Conservation (phyloP, 805 yeast genomes). For the Blastobotrys americana region DNA sequence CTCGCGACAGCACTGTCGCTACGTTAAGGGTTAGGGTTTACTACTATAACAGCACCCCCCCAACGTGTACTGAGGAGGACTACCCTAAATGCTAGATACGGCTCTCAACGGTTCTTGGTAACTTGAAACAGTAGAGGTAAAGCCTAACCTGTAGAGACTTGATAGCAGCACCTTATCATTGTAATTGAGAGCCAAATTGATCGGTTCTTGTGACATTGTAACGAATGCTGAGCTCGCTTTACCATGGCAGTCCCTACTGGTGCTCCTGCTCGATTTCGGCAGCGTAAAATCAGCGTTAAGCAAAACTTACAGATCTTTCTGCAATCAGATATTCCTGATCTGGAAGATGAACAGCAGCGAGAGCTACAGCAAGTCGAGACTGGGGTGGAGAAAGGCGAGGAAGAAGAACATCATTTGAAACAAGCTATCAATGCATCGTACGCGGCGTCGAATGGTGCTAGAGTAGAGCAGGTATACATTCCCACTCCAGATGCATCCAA, state of each 20-base stretch:
- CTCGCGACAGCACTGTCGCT: too few species aligned
- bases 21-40: too few species aligned
- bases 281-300: constrained; percentile 88
- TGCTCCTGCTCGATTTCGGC: constrained; percentile 66
- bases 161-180: too few species aligned
- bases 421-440: constrained; percentile 79
- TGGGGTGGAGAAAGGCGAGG: constrained; percentile 97
- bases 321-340: constrained; percentile 73
- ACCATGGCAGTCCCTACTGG: background rate
- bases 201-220: too few species aligned
- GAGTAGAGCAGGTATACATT: constrained; percentile 58
- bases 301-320: constrained; percentile 71
- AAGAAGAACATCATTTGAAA: constrained; percentile 92
- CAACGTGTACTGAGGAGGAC: too few species aligned
- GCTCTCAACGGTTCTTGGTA: too few species aligned
- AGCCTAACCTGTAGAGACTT: too few species aligned
- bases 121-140: too few species aligned
- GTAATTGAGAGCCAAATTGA: too few species aligned
- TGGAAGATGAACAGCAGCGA: constrained; percentile 73
- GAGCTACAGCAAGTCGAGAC: constrained; percentile 88
- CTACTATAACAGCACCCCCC: too few species aligned
- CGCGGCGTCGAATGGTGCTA: constrained; percentile 46
- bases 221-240: too few species aligned
- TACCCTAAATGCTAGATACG: too few species aligned
- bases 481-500: constrained; percentile 95